These are phyloP conservation scores for Austropuccinia psidii DNA, from an alignment of 1,284 basidiomycete species.

Conservation along the genomic window DNA sequence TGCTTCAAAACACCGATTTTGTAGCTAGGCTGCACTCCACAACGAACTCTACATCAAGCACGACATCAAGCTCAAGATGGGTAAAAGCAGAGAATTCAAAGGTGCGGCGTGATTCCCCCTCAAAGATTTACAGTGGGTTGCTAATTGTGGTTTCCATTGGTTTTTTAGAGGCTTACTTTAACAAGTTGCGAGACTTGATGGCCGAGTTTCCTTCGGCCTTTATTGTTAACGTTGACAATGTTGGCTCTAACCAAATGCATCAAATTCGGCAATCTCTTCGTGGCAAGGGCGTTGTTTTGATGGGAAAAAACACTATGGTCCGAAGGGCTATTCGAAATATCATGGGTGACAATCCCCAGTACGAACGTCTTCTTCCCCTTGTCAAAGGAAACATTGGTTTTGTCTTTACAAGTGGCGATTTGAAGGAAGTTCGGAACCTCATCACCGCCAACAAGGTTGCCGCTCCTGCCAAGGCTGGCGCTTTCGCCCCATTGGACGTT, in stretches of 20 bases:
- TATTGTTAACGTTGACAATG: constrained; percentile 99
- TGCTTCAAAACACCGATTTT: constrained; percentile 38
- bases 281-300: constrained; percentile 90
- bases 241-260: constrained; percentile 97
- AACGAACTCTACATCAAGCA: background rate
- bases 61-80: constrained; percentile 16
- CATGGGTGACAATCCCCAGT: constrained; percentile 80
- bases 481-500: constrained; percentile 85
- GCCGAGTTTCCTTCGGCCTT: constrained; percentile 91
- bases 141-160: constrained; percentile 64
- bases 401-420: constrained; percentile 88
- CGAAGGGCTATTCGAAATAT: constrained; percentile 91
- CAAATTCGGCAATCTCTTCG: constrained; percentile 96
- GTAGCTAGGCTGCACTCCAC: constrained; percentile 36
- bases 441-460: constrained; percentile 96
- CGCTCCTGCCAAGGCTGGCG: constrained; percentile 96
- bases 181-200: constrained; percentile 87
- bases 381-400: constrained; percentile 98
- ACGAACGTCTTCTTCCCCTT: constrained; percentile 91
- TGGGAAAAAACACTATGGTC: constrained; percentile 99
- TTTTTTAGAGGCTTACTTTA: constrained; percentile 89
- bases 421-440: constrained; percentile 87
- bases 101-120: background rate
- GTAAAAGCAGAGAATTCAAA: constrained; percentile 37
- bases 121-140: background rate